phyloP scores from a whole-genome alignment of 805 yeast genomes.

The Cyberlindnera suaveolens region DNA sequence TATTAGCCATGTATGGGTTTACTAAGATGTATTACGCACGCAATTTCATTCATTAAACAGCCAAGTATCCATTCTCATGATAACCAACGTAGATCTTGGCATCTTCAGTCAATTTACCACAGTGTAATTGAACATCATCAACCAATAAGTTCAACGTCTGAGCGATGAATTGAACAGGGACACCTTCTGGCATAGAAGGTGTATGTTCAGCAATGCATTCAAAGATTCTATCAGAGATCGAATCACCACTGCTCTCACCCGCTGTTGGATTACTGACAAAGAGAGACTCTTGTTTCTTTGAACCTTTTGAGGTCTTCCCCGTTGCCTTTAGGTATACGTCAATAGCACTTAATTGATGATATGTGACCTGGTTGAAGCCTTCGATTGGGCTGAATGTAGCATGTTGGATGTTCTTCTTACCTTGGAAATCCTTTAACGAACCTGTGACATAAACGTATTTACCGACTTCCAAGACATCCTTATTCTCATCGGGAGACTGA shows the following conservation, averaged over 20 bases:
- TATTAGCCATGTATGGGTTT: too few species aligned
- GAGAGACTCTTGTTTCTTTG: slow-evolving; percentile 17
- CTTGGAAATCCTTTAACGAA: slow-evolving; percentile 52
- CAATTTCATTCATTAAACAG: slow-evolving; percentile 30
- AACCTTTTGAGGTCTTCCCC: slow-evolving; percentile 29
- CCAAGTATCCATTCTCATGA: slow-evolving; percentile 57
- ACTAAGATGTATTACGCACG: too few species aligned
- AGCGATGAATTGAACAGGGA: slow-evolving; percentile 57
- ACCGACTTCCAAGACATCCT: slow-evolving; percentile 35
- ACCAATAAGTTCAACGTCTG: slow-evolving; percentile 47
- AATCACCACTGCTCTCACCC: slow-evolving; percentile 24
- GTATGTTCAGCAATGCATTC: slow-evolving; percentile 44
- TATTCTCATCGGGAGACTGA: slow-evolving; percentile 24
- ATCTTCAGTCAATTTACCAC: slow-evolving; percentile 53
- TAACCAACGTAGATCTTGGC: slow-evolving; percentile 66
- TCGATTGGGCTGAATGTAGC: slow-evolving; percentile 50
- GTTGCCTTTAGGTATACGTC: slow-evolving; percentile 49
- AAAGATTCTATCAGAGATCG: slow-evolving; percentile 38
- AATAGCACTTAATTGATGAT: slow-evolving; percentile 63
- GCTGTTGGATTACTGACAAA: slow-evolving; percentile 38
- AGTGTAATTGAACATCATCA: slow-evolving; percentile 42
- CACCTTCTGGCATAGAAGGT: slow-evolving; percentile 65
- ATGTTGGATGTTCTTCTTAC: slow-evolving; percentile 58
- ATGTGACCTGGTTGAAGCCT: slow-evolving; percentile 62
- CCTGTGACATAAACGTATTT: slow-evolving; percentile 58